A percentile compares a stretch with the other conserved stretches of the same genome.
phyloP scores from a whole-genome alignment of 148 eudicot genomes.

The Silene latifolia region DNA sequence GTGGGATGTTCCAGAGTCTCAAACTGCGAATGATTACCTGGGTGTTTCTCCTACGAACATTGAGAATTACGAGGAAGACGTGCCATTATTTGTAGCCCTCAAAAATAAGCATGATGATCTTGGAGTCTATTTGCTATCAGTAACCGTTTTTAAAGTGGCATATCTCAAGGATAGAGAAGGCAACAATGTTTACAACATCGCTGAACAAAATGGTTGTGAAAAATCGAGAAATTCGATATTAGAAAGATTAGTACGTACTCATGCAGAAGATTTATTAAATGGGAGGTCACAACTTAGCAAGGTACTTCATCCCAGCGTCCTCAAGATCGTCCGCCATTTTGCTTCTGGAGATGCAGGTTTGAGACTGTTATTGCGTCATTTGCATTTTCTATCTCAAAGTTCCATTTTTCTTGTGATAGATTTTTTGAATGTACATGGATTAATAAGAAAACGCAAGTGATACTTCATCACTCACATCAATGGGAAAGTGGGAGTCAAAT shows the following conservation, averaged over 20 bases:
- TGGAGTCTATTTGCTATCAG: background rate
- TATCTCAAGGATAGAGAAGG: background rate
- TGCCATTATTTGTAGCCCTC: background rate
- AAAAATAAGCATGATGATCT: conserved; percentile 8
- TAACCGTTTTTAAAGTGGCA: background rate
- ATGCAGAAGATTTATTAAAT: background rate
- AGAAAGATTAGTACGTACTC: background rate
- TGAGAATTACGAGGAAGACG: background rate
- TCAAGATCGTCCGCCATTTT: conserved; percentile 1
- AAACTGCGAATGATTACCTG: background rate
- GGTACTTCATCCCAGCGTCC: conserved; percentile 4
- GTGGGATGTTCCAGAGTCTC: conserved; percentile 13
- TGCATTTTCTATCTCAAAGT: background rate
- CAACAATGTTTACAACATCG: background rate
- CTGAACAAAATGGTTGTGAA: conserved; percentile 3
- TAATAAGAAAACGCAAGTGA: no score
- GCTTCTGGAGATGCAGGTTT: conserved; percentile 2
- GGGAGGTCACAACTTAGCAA: background rate
- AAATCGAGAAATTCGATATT: background rate
- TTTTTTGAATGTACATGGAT: no score
- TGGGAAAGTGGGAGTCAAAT: no score
- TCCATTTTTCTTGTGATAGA: no score
- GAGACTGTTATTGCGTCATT: background rate
- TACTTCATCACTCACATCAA: no score
- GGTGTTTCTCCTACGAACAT: conserved; percentile 6